phyloP scores from a whole-genome alignment of 345 rosid species.

The Pelargonium nanum region DNA sequence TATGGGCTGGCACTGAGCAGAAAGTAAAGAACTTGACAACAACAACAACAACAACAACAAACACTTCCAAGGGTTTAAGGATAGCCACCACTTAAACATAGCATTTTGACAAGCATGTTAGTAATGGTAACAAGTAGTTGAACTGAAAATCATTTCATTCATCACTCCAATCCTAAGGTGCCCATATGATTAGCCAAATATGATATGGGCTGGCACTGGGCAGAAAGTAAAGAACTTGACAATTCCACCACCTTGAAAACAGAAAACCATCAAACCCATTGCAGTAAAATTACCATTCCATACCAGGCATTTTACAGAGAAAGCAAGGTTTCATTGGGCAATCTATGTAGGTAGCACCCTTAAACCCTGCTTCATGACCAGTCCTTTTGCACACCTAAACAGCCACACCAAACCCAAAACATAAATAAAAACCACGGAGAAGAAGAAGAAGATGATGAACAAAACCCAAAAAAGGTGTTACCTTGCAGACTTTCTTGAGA shows the following conservation, averaged over 20 bases:
- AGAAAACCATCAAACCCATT: too few species aligned
- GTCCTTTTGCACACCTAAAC: slow-evolving; percentile 75
- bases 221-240: too few species aligned
- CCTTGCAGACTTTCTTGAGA: slow-evolving; percentile 96
- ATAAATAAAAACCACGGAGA: not conserved
- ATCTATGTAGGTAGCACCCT: slow-evolving; percentile 85
- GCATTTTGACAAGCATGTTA: not conserved
- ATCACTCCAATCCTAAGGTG: too few species aligned
- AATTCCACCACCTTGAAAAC: too few species aligned
- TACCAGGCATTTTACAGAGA: slow-evolving; percentile 95
- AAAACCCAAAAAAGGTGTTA: slow-evolving; percentile 12
- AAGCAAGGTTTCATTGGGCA: slow-evolving; percentile 98
- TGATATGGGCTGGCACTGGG: too few species aligned
- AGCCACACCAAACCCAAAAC: slow-evolving; percentile 7
- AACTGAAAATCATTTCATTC: too few species aligned
- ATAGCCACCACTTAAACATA: too few species aligned
- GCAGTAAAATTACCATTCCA: not conserved
- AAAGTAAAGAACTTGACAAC: too few species aligned
- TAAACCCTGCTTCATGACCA: slow-evolving; percentile 95
- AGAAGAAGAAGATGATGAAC: not conserved
- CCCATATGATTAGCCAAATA: too few species aligned
- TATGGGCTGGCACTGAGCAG: too few species aligned
- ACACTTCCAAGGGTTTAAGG: not conserved
- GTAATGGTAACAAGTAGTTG: not conserved
- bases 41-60: too few species aligned